Evolutionary conservation across 1,284 basidiomycete genomes (phyloP), one percentile per base, ranked within the genome.

Genomic region (Austroboletus niveus): DNA sequence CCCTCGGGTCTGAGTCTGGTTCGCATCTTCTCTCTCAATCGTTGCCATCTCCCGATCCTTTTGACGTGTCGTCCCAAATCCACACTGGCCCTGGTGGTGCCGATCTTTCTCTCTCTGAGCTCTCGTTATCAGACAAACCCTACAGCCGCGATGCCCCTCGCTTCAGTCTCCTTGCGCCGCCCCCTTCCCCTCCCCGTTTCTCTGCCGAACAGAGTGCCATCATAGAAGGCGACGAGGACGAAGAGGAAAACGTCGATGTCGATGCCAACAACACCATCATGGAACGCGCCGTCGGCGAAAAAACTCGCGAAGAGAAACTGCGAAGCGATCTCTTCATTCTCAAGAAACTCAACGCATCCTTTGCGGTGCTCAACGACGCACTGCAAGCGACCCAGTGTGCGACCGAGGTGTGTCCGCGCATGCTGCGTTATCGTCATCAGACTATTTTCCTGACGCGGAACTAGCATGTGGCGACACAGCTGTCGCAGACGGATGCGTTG

Each of bases 241-340:
- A 61, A 49, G 60, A 64, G 4, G 65, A 49, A 6, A 63, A 50
- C 15, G 59, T 60, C 10, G 54, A 64, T 14, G 65, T 63, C 43
- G 61, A 54, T 40, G 60, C 49, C 17, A 52, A 66, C 38, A 53
- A 64, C 12, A 63, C 61, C 15, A 30, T 60, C 47, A 52, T 60
- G 2, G 52, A 46, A 46, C 56, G 51, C 53, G 60, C 44, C 29
- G 53, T 66, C 5, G 68, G 69, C 6, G 72, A 71, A n/a, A 79
- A 73, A 60, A 62, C 73, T 45, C 76, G 82, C 35, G 86, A 90
- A 61, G 87, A 89, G 55, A 87, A 84, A 62, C 68, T 91, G 38
- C 82, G 84, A 55, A 81, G 79, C 58, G 88, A 91, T 65, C 61
- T 87, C 15, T 82, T 84, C 63, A 77, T 87, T 46, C 70, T 91